Percentiles rank a stretch among this genome's conserved stretches.
Evolutionary conservation across 768 basidiomycete species (phyloP).

Genomic region (Amanita exitialis): DNA sequence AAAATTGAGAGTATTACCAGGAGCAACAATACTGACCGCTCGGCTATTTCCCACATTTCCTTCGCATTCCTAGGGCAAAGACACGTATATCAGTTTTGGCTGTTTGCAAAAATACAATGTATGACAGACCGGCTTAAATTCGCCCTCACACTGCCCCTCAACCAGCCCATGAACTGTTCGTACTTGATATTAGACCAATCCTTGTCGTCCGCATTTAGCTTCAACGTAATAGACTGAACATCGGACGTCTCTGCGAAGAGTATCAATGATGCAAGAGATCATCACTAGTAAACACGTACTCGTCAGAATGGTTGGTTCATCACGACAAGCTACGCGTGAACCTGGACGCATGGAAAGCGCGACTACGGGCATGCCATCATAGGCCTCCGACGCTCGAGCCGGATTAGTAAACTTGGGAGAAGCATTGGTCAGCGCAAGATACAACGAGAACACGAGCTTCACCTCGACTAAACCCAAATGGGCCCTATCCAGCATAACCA

Average conservation of each 20-base stretch:
- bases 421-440: not conserved
- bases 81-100: not conserved
- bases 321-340: not conserved
- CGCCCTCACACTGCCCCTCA: not conserved
- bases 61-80: not conserved
- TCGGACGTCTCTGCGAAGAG: not conserved
- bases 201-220: not conserved
- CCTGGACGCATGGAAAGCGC: not conserved
- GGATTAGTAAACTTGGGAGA: not conserved
- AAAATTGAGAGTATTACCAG: not conserved
- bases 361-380: constrained; percentile 1
- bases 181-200: not conserved
- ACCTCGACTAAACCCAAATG: not conserved
- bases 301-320: not conserved
- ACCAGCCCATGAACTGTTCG: not conserved
- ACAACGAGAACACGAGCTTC: not conserved
- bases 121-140: not conserved
- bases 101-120: not conserved
- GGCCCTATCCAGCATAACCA: not conserved
- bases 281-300: not conserved
- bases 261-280: not conserved
- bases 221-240: not conserved
- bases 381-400: not conserved
- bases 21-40: not conserved
- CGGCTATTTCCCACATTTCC: constrained; percentile 3